Conservation (phyloP, 2,329 filamentous ascomycete species). For the Apiospora aurea region DNA sequence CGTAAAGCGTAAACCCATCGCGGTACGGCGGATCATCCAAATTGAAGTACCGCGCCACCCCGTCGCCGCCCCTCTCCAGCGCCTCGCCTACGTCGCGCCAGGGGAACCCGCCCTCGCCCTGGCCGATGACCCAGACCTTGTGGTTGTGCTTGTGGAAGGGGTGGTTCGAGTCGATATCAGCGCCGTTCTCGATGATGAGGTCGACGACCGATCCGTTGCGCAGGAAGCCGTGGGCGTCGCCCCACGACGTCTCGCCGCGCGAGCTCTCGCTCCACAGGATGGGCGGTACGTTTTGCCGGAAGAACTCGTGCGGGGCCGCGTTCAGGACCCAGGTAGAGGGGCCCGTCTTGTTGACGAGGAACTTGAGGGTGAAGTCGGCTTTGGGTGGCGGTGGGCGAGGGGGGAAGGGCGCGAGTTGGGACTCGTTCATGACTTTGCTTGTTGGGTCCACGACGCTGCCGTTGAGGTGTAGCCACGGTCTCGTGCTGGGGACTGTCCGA, state of each 20-base stretch:
- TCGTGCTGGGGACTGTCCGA: conserved; percentile 25
- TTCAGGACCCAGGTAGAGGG: conserved; percentile 30
- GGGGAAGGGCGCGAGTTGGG: conserved; percentile 29
- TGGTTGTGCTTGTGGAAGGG: conserved; percentile 41
- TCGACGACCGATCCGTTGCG: conserved; percentile 37
- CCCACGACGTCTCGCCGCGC: conserved; percentile 30
- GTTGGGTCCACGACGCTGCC: conserved; percentile 26
- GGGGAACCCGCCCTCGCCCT: conserved; percentile 35
- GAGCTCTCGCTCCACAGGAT: conserved; percentile 31
- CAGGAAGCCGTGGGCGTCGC: conserved; percentile 24
- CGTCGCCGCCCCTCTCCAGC: conserved; percentile 52
- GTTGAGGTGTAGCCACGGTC: conserved; percentile 32
- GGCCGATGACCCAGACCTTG: conserved; percentile 37
- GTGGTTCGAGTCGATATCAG: conserved; percentile 33
- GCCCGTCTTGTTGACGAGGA: conserved; percentile 32
- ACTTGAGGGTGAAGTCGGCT: conserved; percentile 31
- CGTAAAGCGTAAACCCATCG: conserved; percentile 30
- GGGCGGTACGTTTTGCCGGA: conserved; percentile 31
- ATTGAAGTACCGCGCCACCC: conserved; percentile 50
- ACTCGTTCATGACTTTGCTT: conserved; percentile 29
- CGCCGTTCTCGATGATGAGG: conserved; percentile 37
- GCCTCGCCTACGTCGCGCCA: conserved; percentile 43
- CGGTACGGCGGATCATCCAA: conserved; percentile 28
- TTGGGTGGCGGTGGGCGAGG: conserved; percentile 26
- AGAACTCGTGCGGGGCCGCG: conserved; percentile 32